Base-by-base conservation (phyloP, 805 yeast genomes). In the Tetrapisispora taiwanensis region DNA sequence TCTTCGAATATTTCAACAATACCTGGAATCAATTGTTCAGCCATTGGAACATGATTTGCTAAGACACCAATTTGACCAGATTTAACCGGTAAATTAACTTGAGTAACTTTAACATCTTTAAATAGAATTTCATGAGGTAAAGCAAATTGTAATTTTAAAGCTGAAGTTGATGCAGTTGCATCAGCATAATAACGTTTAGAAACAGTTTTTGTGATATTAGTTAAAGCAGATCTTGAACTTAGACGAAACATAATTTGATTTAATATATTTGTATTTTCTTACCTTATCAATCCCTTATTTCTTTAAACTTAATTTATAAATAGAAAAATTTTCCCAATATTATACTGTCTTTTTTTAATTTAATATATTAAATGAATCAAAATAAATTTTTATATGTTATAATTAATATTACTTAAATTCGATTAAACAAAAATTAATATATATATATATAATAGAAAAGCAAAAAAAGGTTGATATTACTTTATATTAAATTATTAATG, bases 31-130 rank as follows among this genome's bases (percentile, higher is more conserved):
- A 92, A 80, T 76, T 92, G 95, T 73, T 92, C 97, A 52, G 90
- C 87, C 59, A 84, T 79, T 60, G 98, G 97, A 62, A 92, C 95
- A 79, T 92, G 98, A 74, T 86, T 83, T 58, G 97, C 96, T 64
- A 92, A 74, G 54, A 92, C 78, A 85, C 98, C 98, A 70, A 90
- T 78, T 65, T 85, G 94, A 67, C 98, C 98, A 55, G 92, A 81
- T 60, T 82, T 75, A 52, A 95, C 94, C 62, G 98, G 98, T 56
- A 92, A 75, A 73, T 92, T 92, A 57, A 92, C 97, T 75, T 92
- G 87, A 62, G 66, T 62, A 36, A 71, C 74, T 35, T 52, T 48
- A 42, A 57, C 64, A 44, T 76, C 76, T 43, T 77, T 59, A 65
- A 71, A 79, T 60, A 79, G 66, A 47, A 83, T 63, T 69, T 82